These are phyloP conservation scores for Pythium scleroteichum DNA, from an alignment of 352 stramenopile species.

Conservation along the genomic window DNA sequence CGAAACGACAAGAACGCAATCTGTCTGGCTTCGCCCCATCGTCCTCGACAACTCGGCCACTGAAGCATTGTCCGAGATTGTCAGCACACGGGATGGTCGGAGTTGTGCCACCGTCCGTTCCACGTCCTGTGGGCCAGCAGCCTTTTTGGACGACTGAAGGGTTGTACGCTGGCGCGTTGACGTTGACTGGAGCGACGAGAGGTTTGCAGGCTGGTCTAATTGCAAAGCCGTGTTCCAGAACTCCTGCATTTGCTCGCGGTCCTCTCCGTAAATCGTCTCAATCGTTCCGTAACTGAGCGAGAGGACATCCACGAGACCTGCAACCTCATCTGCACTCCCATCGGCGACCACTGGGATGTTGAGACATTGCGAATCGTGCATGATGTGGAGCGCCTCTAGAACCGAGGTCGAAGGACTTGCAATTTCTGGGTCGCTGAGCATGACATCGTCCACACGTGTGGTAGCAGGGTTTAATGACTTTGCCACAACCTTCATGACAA, in stretches of 20 bases:
- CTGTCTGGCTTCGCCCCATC: constrained; percentile 89
- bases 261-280: constrained; percentile 85
- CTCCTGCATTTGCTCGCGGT: constrained; percentile 88
- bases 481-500: constrained; percentile 95
- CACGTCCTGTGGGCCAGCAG: constrained; percentile 60
- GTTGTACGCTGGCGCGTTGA: constrained; percentile 52
- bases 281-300: constrained; percentile 88
- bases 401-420: constrained; percentile 66
- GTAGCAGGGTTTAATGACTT: constrained; percentile 88
- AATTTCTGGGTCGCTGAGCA: constrained; percentile 86
- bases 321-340: constrained; percentile 56
- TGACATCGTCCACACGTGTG: constrained; percentile 91
- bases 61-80: constrained; percentile 70
- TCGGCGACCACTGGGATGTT: constrained; percentile 81
- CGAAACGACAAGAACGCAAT: constrained; percentile 93
- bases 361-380: constrained; percentile 84
- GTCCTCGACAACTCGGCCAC: constrained; percentile 87
- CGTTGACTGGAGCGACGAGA: constrained; percentile 29
- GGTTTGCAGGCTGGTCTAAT: constrained; percentile 64
- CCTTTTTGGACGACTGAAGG: constrained; percentile 42
- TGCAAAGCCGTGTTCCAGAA: constrained; percentile 89
- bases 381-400: constrained; percentile 87
- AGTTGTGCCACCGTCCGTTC: constrained; percentile 81
- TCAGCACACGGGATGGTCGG: constrained; percentile 88
- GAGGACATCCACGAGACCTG: constrained; percentile 83